Base-by-base conservation (phyloP, 768 basidiomycete species). In the Tulasnella sp. region DNA sequence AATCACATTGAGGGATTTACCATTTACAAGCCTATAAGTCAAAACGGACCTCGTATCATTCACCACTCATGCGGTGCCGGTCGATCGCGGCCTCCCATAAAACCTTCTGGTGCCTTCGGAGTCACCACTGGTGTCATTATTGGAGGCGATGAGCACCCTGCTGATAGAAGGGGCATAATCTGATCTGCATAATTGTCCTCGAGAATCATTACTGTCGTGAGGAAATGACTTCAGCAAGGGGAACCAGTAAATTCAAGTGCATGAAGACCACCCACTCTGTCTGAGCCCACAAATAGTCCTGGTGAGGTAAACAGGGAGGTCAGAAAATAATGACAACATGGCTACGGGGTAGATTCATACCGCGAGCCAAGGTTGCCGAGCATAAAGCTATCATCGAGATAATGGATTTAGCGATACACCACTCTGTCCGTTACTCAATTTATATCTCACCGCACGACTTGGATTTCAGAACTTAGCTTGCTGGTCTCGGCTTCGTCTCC, bases 381-480 rank as follows among this genome's bases (percentile, higher is more conserved):
- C 58, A 59, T 59, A 47, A 59, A 59, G 19, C 58, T 59, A 24
- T 23, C 7, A 9, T 8, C 15, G 19, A 7, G 50, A 38, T 15
- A 7, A 15, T 34, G 24, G 13, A 27, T 4, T 52, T 21, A 32
- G 47, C 5, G 27, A 48, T 11, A 47, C 29, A 32, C 34, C 45
- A 41, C n/a, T 13, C 38, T 7, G 38, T 11, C n/a, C 5, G 10
- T n/a, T 21, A 5, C 23, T 43, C 29, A 13, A 21, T 3, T 3
- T 19, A 53, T 13, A 17, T 7, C 81, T 51, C 51, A 85, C 84
- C 78, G 75, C n/a, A 87, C 75, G 66, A 84, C 85, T 56, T 81
- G 80, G 27, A 87, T 71, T 68, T 89, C 87, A 10, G 75, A 71
- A 19, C 77, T 78, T 7, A 88, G 68, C 11, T 78, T 81, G 1